Evolutionary conservation across 352 stramenopile species (phyloP), one percentile per base, ranked within the genome.

Genomic region (Lagenidium giganteum): DNA sequence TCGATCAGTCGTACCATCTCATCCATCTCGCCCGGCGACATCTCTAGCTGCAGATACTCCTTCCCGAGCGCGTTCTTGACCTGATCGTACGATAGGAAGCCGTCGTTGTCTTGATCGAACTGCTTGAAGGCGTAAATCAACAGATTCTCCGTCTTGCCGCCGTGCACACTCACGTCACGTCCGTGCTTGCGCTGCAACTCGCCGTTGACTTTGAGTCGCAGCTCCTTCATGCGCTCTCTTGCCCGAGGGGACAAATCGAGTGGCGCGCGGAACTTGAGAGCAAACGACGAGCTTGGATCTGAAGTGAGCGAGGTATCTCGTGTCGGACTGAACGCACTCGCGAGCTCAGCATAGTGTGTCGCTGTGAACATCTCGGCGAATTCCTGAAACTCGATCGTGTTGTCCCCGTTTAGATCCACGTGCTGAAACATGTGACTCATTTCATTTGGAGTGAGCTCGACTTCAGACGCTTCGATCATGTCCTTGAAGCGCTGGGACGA

Each of bases 1-100:
- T 91, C 79, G 53, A 89, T 83, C 30, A 87, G 63, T 25, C 65
- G 61, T 16, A 89, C 41, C 76, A 91, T 89, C 48, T 85, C 79
- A 27, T 75, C 59, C 64, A 89, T 72, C 17, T 88, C 79, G 27
- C 12, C 29, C 8, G 61, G 17, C 17, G 59, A 51, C 28, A 91
- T 83, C 8, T 62, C 45, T 4, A 91, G 50, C 47, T 83, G 61
- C 25, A 91, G 47, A 22, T 63, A 87, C 12, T 78, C 75, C 1
- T 60, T 64, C 6, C 79, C 79, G 2, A 91, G 48, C 21, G 76
- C 79, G 14, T 61, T 44, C 39, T 82, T 78, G 17, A 80, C 61
- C 38, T 89, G 66, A 37, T 76, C 61, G 54, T 91, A 89, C 20
- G 76, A 83, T 16, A 91, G 41, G 17, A 79, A 71, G 4, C 79